A percentile compares a stretch with the other conserved stretches of the same genome.
Evolutionary conservation across 495 filamentous ascomycete species (phyloP).

Genomic region (Xylaria scruposa): DNA sequence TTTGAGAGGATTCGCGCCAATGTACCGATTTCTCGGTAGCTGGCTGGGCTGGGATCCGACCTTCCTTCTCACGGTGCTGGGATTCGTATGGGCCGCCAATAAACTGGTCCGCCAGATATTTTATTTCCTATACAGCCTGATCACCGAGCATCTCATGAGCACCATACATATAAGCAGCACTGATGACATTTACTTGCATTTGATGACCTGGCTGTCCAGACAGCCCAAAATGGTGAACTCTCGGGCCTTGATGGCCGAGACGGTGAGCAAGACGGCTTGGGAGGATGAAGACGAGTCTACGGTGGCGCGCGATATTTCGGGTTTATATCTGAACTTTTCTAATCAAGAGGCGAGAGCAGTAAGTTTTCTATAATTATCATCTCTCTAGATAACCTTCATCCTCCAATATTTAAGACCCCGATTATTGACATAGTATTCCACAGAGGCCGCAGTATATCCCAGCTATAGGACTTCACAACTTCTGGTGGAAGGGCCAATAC

Average conservation of each 20-base stretch:
- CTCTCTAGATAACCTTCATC: not conserved
- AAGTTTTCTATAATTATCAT: slow-evolving; percentile 18
- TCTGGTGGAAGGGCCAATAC: slow-evolving; percentile 50
- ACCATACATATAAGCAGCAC: slow-evolving; percentile 60
- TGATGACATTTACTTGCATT: slow-evolving; percentile 66
- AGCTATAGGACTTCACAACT: slow-evolving; percentile 47
- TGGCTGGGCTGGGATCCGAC: slow-evolving; percentile 49
- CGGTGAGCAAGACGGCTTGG: slow-evolving; percentile 57
- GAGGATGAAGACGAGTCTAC: slow-evolving; percentile 53
- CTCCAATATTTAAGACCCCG: not conserved
- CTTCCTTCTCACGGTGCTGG: slow-evolving; percentile 42
- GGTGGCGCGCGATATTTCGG: slow-evolving; percentile 44
- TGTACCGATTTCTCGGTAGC: slow-evolving; percentile 38
- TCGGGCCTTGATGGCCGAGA: slow-evolving; percentile 64
- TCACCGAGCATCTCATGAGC: slow-evolving; percentile 59
- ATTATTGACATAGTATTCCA: slow-evolving; percentile 12
- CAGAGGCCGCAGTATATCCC: slow-evolving; percentile 48
- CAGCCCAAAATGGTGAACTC: slow-evolving; percentile 60
- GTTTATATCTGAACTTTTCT: slow-evolving; percentile 52
- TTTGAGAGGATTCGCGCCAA: slow-evolving; percentile 31
- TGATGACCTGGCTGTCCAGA: slow-evolving; percentile 66
- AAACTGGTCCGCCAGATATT: slow-evolving; percentile 44
- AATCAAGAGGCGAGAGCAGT: slow-evolving; percentile 48
- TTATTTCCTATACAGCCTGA: slow-evolving; percentile 31
- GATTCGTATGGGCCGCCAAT: slow-evolving; percentile 48